phyloP scores from a whole-genome alignment of 2,329 filamentous ascomycete species.

The Calonectria naviculata region DNA sequence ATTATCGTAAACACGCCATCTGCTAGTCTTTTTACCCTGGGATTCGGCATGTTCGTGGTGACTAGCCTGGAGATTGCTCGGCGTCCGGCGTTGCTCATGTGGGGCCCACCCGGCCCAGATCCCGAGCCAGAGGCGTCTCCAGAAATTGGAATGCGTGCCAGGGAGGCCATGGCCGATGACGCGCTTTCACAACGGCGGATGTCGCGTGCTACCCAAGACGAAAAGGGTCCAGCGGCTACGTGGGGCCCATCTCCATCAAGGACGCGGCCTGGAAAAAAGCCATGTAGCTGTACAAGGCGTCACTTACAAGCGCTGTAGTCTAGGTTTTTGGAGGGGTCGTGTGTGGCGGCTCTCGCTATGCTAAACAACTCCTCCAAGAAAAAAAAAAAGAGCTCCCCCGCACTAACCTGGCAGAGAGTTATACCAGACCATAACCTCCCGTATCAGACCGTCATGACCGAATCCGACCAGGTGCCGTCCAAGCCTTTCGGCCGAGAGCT shows the following conservation, averaged over 20 bases:
- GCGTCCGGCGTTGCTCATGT: slow-evolving; percentile 19
- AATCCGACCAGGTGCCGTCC: slow-evolving; percentile 12
- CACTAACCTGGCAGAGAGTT: slow-evolving; percentile 5
- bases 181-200: neutral
- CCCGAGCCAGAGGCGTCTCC: neutral
- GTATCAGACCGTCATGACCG: slow-evolving; percentile 27
- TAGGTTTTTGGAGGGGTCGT: neutral
- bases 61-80: slow-evolving; percentile 20
- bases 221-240: neutral
- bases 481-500: slow-evolving; percentile 23
- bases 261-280: neutral
- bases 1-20: neutral
- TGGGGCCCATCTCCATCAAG: neutral
- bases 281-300: neutral
- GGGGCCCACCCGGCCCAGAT: neutral
- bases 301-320: slow-evolving; percentile 2
- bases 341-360: neutral
- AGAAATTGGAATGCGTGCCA: neutral
- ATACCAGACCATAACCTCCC: slow-evolving; percentile 5
- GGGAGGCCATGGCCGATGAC: neutral
- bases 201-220: neutral
- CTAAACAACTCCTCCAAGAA: slow-evolving; percentile 1
- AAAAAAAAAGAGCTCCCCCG: slow-evolving; percentile 4
- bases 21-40: neutral
- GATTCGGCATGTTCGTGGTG: slow-evolving; percentile 6